Conservation (phyloP, 148 eudicot genomes). For the Agrostemma githago region DNA sequence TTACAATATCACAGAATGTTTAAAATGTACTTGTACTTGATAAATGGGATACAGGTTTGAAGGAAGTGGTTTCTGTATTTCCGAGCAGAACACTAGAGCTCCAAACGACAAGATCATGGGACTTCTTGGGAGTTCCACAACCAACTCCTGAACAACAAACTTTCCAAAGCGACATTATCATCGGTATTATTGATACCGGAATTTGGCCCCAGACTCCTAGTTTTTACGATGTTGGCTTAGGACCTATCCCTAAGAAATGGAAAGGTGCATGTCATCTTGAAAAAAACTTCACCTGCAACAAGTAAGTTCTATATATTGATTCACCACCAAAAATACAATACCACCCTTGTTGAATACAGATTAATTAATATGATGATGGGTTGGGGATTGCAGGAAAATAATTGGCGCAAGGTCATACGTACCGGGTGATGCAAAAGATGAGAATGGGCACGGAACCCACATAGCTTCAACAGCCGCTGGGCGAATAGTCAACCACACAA, state of each 20-base stretch:
- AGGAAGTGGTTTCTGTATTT: conserved; percentile 47
- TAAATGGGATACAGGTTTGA: background rate
- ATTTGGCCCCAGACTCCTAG: conserved; percentile 55
- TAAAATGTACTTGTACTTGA: no score
- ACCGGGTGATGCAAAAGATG: conserved; percentile 29
- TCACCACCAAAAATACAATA: no score
- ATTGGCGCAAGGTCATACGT: conserved; percentile 42
- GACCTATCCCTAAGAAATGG: conserved; percentile 55
- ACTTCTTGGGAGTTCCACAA: conserved; percentile 41
- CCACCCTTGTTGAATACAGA: no score
- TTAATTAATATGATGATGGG: no score
- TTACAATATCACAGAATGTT: no score
- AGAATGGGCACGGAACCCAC: conserved; percentile 49
- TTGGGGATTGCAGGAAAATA: conserved; percentile 37
- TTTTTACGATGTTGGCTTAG: conserved; percentile 42
- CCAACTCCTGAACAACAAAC: background rate
- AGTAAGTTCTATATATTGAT: conserved; percentile 24
- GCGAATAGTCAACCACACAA: conserved; percentile 18
- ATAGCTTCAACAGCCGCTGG: conserved; percentile 64
- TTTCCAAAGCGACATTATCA: conserved; percentile 35
- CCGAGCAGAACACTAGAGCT: conserved; percentile 36
- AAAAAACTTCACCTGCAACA: conserved; percentile 55
- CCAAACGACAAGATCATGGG: conserved; percentile 72
- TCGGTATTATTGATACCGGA: conserved; percentile 50
- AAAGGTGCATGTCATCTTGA: conserved; percentile 44